Evolutionary conservation across 257 asterid genomes (phyloP), one percentile per base, ranked within the genome.

Genomic region (Fraxinus excelsior): DNA sequence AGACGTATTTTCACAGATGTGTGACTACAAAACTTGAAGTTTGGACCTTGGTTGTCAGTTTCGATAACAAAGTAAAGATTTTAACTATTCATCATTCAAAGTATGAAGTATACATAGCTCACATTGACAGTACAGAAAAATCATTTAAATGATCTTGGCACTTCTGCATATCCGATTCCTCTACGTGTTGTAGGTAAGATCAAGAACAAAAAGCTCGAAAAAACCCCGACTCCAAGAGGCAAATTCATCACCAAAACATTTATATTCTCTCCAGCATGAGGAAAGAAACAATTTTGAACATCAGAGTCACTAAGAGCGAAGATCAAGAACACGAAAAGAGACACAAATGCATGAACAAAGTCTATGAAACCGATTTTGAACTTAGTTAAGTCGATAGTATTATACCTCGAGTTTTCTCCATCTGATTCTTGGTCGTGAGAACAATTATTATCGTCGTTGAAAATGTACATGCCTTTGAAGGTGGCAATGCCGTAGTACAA

Each of bases 161-260:
- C 60, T 44, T 88, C 91, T 1, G 91, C 90, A 71, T 79, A 83
- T 13, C 94, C 94, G 28, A 90, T 84, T 28, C 97, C 96, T 73
- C 90, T 81, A 1, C 97, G 88, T 3, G 87, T 84, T n/a, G 94
- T 84, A 0, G 92, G 97, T 37, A 90, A 88, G 29, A 88, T 46
- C 70, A 76, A 38, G 80, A 92, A 88, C 82, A 92, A 75, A 82
- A 88, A 85, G 80, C 87, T 87, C 4, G 97, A 69, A n/a, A 87
- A 77, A 35, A 81, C 23, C 66, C 91, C 96, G 13, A 83, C 88
- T 7, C 84, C 94, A 38, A 91, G 74, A 0, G 92, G 96, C 83
- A 90, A 71, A 80, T 88, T 87, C 86, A 85, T 78, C 78, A 83
- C 78, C 89, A 91, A 49, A 37, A 49, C 89, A 67, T 81, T 79